Conservation (phyloP, 441 rosid species). For the Adansonia madagascariensis region DNA sequence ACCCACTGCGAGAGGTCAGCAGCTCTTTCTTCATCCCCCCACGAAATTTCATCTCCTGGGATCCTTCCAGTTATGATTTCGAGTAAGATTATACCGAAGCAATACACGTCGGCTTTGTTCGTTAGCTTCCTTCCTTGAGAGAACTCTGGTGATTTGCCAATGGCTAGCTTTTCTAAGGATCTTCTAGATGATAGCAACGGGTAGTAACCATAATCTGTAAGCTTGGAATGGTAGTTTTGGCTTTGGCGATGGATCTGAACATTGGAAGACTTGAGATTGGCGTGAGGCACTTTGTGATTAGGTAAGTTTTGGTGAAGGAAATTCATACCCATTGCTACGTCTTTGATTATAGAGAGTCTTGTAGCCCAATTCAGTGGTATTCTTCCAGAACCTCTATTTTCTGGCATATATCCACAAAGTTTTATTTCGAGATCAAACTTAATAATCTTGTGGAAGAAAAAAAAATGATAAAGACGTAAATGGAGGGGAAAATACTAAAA, state of each 20-base stretch:
- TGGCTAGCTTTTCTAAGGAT: slow-evolving; percentile 36
- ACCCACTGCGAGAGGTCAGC: slow-evolving; percentile 55
- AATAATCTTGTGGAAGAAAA: neutral
- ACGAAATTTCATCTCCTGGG: slow-evolving; percentile 36
- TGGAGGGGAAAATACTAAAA: neutral
- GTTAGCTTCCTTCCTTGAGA: slow-evolving; percentile 49
- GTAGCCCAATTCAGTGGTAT: slow-evolving; percentile 46
- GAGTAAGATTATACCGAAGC: slow-evolving; percentile 60
- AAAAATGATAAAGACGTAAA: neutral
- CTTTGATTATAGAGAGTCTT: slow-evolving; percentile 52
- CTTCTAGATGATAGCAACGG: slow-evolving; percentile 45
- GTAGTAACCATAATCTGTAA: slow-evolving; percentile 54
- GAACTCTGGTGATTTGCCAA: slow-evolving; percentile 55
- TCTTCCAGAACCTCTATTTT: slow-evolving; percentile 51
- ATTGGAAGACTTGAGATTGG: slow-evolving; percentile 60
- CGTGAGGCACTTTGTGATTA: slow-evolving; percentile 57
- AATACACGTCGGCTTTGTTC: slow-evolving; percentile 56
- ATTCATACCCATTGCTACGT: slow-evolving; percentile 44
- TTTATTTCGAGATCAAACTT: neutral
- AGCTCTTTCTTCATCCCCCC: slow-evolving; percentile 16
- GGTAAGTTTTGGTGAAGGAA: slow-evolving; percentile 53
- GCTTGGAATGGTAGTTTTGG: slow-evolving; percentile 41
- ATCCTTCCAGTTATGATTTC: slow-evolving; percentile 59
- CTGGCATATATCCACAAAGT: slow-evolving; percentile 33
- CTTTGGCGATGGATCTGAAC: slow-evolving; percentile 34